These are phyloP conservation scores for Blastocystis sp. DNA, from an alignment of 352 stramenopile genomes.

Conservation along the genomic window DNA sequence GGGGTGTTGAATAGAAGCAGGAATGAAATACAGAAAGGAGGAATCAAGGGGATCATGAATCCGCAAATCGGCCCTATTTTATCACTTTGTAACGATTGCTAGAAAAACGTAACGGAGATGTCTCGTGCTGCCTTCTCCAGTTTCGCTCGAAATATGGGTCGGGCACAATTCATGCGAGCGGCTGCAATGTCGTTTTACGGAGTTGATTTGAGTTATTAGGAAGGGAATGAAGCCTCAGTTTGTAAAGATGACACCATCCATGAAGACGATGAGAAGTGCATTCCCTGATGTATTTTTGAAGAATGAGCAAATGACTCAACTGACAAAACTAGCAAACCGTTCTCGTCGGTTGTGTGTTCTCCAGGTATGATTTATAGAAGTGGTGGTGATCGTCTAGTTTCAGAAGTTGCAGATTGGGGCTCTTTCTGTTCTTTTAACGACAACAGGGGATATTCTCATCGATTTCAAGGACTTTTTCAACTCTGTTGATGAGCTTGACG, in stretches of 20 bases:
- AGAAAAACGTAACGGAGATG: background rate
- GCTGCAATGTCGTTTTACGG: background rate
- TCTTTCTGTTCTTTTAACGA: constrained; percentile 18
- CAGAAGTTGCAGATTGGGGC: constrained; percentile 37
- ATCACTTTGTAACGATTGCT: no score
- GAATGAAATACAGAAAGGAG: background rate
- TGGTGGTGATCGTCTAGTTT: background rate
- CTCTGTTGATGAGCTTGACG: constrained; percentile 22
- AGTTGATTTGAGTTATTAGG: background rate
- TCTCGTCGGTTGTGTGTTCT: background rate
- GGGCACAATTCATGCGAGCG: background rate
- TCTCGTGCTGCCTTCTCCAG: constrained; percentile 26
- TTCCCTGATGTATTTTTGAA: constrained; percentile 30
- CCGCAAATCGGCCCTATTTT: background rate
- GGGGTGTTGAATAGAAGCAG: background rate
- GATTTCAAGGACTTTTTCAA: constrained; percentile 49
- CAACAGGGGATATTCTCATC: constrained; percentile 33
- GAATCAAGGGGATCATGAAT: background rate
- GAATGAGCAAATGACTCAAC: constrained; percentile 41
- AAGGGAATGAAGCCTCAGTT: constrained; percentile 8
- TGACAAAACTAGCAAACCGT: background rate
- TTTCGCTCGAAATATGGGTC: constrained; percentile 11
- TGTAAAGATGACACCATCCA: background rate
- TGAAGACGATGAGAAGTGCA: background rate
- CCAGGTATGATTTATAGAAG: background rate